These are phyloP conservation scores for Phytophthora pisi DNA, from an alignment of 352 stramenopile genomes.

Conservation along the genomic window DNA sequence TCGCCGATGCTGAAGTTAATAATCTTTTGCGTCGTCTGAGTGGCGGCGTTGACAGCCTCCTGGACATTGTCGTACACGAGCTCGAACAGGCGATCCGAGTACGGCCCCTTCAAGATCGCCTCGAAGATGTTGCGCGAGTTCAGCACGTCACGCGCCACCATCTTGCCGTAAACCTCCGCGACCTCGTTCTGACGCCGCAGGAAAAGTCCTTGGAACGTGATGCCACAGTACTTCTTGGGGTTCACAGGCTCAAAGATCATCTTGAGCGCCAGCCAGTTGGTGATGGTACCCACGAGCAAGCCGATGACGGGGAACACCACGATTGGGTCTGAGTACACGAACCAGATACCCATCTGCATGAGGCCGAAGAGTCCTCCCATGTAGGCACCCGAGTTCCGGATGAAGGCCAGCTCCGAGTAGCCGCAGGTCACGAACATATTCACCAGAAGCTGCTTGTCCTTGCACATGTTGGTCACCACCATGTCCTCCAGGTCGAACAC, in stretches of 20 bases:
- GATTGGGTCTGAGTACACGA: slow-evolving; percentile 79
- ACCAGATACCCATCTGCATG: slow-evolving; percentile 91
- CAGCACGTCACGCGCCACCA: slow-evolving; percentile 86
- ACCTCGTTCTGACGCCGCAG: slow-evolving; percentile 93
- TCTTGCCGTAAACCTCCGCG: slow-evolving; percentile 84
- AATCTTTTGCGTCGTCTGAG: slow-evolving; percentile 78
- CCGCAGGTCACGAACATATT: slow-evolving; percentile 95
- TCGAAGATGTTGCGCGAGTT: slow-evolving; percentile 91
- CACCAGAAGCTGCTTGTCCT: slow-evolving; percentile 95
- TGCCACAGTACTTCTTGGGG: slow-evolving; percentile 81
- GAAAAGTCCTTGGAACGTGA: slow-evolving; percentile 96
- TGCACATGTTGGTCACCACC: slow-evolving; percentile 94
- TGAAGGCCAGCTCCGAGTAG: slow-evolving; percentile 92
- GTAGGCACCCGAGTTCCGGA: slow-evolving; percentile 89
- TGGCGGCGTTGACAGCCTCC: slow-evolving; percentile 81
- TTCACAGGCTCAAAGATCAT: slow-evolving; percentile 94
- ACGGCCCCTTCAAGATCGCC: slow-evolving; percentile 88
- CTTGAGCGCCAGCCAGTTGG: slow-evolving; percentile 96
- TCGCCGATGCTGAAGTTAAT: slow-evolving; percentile 86
- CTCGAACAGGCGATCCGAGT: slow-evolving; percentile 86
- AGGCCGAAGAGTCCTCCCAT: slow-evolving; percentile 91
- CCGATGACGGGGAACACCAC: slow-evolving; percentile 93
- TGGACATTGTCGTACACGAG: slow-evolving; percentile 91
- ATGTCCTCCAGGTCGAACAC: slow-evolving; percentile 96
- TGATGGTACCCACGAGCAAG: slow-evolving; percentile 95